These are phyloP conservation scores for Tagetes patula DNA, from an alignment of 129 eudicot species.

Conservation along the genomic window DNA sequence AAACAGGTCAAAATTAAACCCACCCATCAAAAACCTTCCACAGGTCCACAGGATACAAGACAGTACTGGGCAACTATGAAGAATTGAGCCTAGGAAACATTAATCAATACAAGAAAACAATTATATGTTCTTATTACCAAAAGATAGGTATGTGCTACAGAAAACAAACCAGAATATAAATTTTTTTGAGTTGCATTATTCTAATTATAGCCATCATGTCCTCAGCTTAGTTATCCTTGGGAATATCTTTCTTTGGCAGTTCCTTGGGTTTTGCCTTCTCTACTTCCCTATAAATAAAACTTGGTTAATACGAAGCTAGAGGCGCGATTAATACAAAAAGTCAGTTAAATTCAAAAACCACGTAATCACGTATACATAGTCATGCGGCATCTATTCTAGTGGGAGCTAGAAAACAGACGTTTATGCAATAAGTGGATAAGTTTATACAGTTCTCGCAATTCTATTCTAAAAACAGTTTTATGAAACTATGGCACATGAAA, in stretches of 20 bases:
- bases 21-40: not conserved
- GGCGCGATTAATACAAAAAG: not conserved
- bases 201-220: conserved; percentile 13
- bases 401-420: not conserved
- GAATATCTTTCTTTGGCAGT: conserved; percentile 45
- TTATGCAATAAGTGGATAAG: not conserved
- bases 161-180: conserved; percentile 14
- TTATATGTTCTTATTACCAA: not conserved
- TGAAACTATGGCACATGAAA: not conserved
- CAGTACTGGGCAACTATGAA: not conserved
- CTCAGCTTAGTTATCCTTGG: conserved; percentile 43
- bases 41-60: not conserved
- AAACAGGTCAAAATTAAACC: not conserved
- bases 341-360: too few species aligned
- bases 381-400: too few species aligned
- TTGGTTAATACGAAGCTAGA: not conserved
- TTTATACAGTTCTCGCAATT: too few species aligned
- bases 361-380: too few species aligned
- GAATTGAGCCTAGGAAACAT: not conserved
- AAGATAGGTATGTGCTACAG: conserved; percentile 15
- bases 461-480: not conserved
- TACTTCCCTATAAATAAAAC: conserved; percentile 37
- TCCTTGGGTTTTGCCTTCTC: conserved; percentile 59
- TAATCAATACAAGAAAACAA: not conserved
- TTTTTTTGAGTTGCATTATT: not conserved